phyloP scores from a whole-genome alignment of 2,329 filamentous ascomycete species.

The Colletotrichum costaricense region DNA sequence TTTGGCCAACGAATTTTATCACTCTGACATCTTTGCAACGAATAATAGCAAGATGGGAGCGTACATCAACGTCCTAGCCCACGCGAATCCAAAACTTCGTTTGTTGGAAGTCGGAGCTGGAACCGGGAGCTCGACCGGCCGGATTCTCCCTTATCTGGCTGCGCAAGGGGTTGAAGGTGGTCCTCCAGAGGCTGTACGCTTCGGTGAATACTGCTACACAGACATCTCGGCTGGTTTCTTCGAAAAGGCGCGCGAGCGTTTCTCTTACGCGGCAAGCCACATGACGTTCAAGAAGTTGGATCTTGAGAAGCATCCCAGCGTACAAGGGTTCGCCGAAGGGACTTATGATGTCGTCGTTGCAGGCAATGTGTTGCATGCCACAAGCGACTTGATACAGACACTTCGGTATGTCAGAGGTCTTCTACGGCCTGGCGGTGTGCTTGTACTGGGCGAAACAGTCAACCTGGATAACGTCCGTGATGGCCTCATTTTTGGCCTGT shows the following conservation, averaged over 20 bases:
- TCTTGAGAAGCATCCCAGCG: constrained; percentile 42
- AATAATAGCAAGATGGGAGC: background rate
- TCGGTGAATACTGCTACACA: constrained; percentile 41
- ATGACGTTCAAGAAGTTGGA: constrained; percentile 42
- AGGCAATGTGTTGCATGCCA: constrained; percentile 44
- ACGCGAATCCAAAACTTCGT: constrained; percentile 42
- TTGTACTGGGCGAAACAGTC: constrained; percentile 40
- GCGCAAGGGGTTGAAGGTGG: constrained; percentile 38
- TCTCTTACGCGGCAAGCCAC: constrained; percentile 36
- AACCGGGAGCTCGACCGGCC: constrained; percentile 51
- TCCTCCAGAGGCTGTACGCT: background rate
- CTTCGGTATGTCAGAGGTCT: constrained; percentile 35
- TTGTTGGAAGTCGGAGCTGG: constrained; percentile 55
- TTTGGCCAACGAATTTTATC: constrained; percentile 6
- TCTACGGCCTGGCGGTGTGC: constrained; percentile 43
- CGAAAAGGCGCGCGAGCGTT: constrained; percentile 45
- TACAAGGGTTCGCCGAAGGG: constrained; percentile 46
- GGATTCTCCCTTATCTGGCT: constrained; percentile 47
- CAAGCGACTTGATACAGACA: constrained; percentile 39
- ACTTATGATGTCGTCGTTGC: constrained; percentile 51
- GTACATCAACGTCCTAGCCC: constrained; percentile 30
- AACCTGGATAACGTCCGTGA: constrained; percentile 32
- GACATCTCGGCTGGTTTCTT: constrained; percentile 58
- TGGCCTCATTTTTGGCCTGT: constrained; percentile 44
- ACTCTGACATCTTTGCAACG: background rate